A percentile compares a stretch with the other conserved stretches of the same genome.
phyloP scores from a whole-genome alignment of 2,329 filamentous ascomycete species.

The Dactylellina cionopaga region DNA sequence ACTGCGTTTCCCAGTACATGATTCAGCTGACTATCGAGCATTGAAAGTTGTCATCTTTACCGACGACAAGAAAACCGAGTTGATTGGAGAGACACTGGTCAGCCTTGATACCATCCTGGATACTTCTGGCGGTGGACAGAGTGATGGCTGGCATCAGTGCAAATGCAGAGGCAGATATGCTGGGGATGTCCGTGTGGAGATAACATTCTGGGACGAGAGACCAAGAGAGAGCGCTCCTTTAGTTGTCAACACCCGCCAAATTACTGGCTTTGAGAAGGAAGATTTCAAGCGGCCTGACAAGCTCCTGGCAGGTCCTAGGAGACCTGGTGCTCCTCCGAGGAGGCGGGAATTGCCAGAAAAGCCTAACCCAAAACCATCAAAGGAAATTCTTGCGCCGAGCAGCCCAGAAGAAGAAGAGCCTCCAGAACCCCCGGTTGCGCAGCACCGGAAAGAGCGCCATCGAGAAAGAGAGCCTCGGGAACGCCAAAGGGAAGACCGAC shows the following conservation, averaged over 20 bases:
- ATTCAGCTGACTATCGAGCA: conserved; percentile 94
- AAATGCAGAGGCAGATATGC: conserved; percentile 94
- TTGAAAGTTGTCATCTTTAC: conserved; percentile 97
- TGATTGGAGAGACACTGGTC: conserved; percentile 94
- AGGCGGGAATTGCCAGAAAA: conserved; percentile 35
- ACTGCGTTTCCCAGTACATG: conserved; percentile 92
- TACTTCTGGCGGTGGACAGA: conserved; percentile 83
- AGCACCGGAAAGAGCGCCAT: conserved; percentile 28
- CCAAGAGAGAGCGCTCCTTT: conserved; percentile 71
- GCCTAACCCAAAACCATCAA: conserved; percentile 21
- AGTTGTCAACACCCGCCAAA: conserved; percentile 36
- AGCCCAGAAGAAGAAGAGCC: conserved; percentile 31
- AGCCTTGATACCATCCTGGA: conserved; percentile 83
- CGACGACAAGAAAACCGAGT: conserved; percentile 95
- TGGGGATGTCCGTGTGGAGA: conserved; percentile 90
- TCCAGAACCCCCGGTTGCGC: conserved; percentile 23
- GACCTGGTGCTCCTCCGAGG: conserved; percentile 30
- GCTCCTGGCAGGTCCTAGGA: conserved; percentile 32
- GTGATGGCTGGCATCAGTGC: conserved; percentile 88
- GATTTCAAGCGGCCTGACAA: conserved; percentile 49
- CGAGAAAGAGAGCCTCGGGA: conserved; percentile 43
- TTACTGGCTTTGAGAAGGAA: conserved; percentile 49
- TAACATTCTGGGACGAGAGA: conserved; percentile 93
- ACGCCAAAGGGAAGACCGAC: conserved; percentile 30
- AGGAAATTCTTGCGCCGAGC: conserved; percentile 24